These are phyloP conservation scores for Solanum hybrid DNA, from an alignment of 305 asterid genomes.

Conservation along the genomic window DNA sequence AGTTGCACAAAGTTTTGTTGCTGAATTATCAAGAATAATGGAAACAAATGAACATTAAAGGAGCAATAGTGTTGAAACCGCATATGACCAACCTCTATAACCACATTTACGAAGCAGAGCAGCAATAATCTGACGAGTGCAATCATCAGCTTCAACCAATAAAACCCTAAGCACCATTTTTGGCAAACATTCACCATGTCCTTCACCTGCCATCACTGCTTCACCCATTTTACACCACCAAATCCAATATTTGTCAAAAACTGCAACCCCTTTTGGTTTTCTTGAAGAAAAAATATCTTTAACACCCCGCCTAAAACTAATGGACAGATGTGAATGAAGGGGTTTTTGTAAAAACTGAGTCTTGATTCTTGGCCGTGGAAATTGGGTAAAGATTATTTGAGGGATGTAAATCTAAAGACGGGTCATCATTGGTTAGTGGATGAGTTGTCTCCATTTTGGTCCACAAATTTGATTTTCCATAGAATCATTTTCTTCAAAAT, in stretches of 20 bases:
- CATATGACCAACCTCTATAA: conserved; percentile 55
- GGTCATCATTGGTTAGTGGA: not conserved
- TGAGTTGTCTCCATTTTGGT: not conserved
- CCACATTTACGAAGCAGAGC: conserved; percentile 90
- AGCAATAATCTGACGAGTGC: conserved; percentile 79
- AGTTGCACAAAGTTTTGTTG: not conserved
- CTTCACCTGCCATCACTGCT: not conserved
- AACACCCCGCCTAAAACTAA: not conserved
- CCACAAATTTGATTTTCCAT: conserved; percentile 2
- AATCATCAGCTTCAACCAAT: conserved; percentile 83
- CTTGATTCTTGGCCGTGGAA: not conserved
- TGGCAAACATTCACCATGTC: conserved; percentile 25
- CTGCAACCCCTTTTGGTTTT: not conserved
- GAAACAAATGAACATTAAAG: not conserved
- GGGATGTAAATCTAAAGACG: not conserved
- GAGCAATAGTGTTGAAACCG: not conserved
- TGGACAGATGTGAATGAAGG: not conserved
- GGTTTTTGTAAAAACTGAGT: not conserved
- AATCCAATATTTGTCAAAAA: not conserved
- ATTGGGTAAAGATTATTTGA: not conserved
- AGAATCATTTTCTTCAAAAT: not conserved
- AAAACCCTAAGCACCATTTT: conserved; percentile 65
- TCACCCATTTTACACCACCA: not conserved
- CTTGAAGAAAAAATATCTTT: not conserved
- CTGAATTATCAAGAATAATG: not conserved